Evolutionary conservation across 306 rosid species (phyloP).

Genomic region (Fragaria ananassa): DNA sequence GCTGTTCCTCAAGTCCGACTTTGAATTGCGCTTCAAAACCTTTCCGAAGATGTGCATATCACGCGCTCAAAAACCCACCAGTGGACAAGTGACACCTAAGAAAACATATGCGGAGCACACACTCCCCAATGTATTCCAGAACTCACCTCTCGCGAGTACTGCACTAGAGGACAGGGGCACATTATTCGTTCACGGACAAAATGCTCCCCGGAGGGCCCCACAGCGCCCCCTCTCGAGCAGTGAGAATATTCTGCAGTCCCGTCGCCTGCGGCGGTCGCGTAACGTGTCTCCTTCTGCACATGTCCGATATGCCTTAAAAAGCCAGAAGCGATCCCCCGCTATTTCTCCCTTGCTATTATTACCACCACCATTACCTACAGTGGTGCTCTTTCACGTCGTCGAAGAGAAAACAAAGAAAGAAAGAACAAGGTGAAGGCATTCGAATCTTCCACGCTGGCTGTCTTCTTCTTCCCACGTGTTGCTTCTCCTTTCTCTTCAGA

Average conservation of each 20-base stretch:
- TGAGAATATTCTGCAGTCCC: conserved; percentile 46
- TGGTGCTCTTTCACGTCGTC: not conserved
- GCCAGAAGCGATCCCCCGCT: not conserved
- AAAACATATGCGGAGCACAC: no score
- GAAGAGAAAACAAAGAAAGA: not conserved
- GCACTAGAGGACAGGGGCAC: not conserved
- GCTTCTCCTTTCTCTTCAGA: conserved; percentile 25
- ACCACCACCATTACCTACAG: no score
- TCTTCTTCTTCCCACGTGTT: conserved; percentile 27
- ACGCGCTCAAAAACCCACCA: no score
- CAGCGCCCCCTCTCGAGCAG: not conserved
- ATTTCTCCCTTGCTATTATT: not conserved
- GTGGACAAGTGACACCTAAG: no score
- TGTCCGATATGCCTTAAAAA: not conserved
- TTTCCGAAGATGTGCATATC: no score
- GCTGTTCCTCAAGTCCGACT: no score
- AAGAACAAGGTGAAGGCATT: conserved; percentile 15
- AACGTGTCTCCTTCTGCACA: conserved; percentile 30
- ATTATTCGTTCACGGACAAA: conserved; percentile 2
- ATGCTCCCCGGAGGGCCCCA: not conserved
- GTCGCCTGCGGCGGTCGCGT: conserved; percentile 37
- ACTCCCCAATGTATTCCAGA: no score
- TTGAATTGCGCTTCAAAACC: no score
- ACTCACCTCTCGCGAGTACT: no score
- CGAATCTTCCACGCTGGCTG: conserved; percentile 10